phyloP scores from a whole-genome alignment of 371 early-diverging fungal genomes.

The Coemansia sp. region DNA sequence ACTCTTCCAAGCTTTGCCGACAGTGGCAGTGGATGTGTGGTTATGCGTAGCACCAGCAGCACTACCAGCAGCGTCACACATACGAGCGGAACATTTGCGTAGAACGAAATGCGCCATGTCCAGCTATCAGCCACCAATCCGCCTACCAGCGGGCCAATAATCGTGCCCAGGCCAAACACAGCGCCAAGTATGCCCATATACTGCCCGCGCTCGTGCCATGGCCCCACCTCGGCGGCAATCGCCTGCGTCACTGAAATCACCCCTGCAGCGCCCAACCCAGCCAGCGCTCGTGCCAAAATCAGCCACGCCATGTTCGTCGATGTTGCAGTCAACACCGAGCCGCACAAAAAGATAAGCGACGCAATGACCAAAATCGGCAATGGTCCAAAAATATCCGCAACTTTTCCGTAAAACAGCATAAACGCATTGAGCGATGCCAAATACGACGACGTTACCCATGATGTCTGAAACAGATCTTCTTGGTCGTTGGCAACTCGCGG shows the following conservation, averaged over 20 bases:
- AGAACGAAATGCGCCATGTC: conserved; percentile 72
- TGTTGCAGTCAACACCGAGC: conserved; percentile 58
- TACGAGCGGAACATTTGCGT: conserved; percentile 60
- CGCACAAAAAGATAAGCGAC: conserved; percentile 55
- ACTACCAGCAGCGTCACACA: conserved; percentile 53
- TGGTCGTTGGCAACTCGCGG: conserved; percentile 78
- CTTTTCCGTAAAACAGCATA: conserved; percentile 70
- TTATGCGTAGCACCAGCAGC: conserved; percentile 56
- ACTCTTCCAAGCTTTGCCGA: conserved; percentile 56
- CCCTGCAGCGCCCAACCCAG: conserved; percentile 83
- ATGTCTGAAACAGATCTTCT: conserved; percentile 59
- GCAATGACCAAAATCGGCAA: conserved; percentile 58
- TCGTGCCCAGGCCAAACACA: conserved; percentile 65
- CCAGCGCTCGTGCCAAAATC: conserved; percentile 70
- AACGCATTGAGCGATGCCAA: conserved; percentile 71
- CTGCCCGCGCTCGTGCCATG: conserved; percentile 65
- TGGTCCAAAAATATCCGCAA: conserved; percentile 69
- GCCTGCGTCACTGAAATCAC: conserved; percentile 66
- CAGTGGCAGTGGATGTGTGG: conserved; percentile 48
- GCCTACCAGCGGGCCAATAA: conserved; percentile 59
- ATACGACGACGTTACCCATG: conserved; percentile 76
- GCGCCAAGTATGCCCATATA: conserved; percentile 64
- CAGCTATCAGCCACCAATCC: conserved; percentile 51
- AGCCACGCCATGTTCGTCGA: conserved; percentile 64
- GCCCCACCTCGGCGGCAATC: conserved; percentile 73